Percentiles rank a stretch among this genome's conserved stretches.
phyloP scores from a whole-genome alignment of 257 asterid species.

The Linaria vulgaris region DNA sequence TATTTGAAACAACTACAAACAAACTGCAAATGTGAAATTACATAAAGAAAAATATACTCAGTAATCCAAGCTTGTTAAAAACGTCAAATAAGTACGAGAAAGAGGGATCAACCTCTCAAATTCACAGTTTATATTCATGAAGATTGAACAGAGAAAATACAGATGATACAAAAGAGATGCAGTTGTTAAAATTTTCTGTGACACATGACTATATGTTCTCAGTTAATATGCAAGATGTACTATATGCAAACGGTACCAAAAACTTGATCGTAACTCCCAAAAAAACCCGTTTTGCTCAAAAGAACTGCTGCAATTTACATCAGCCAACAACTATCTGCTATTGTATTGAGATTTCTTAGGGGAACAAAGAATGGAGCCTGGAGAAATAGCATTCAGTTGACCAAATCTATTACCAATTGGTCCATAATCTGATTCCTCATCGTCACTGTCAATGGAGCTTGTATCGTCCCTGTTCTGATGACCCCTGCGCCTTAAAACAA shows the following conservation, averaged over 20 bases:
- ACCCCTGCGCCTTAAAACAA: slow-evolving; percentile 56
- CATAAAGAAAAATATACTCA: too few species aligned
- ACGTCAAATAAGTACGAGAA: too few species aligned
- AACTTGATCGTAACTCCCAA: slow-evolving; percentile 2
- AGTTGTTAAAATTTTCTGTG: not conserved
- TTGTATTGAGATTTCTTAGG: slow-evolving; percentile 51
- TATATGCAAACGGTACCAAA: slow-evolving; percentile 20
- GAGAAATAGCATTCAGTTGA: slow-evolving; percentile 35
- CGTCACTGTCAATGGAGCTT: slow-evolving; percentile 63
- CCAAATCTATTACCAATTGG: slow-evolving; percentile 55
- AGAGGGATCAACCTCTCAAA: too few species aligned
- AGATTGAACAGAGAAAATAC: too few species aligned
- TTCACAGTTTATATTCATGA: too few species aligned
- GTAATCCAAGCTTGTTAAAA: too few species aligned
- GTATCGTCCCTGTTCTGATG: slow-evolving; percentile 60
- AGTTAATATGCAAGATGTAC: not conserved
- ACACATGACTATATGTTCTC: not conserved
- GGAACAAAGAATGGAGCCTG: slow-evolving; percentile 67
- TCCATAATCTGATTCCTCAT: slow-evolving; percentile 60
- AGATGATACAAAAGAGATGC: too few species aligned
- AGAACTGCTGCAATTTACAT: slow-evolving; percentile 42
- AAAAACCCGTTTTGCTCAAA: slow-evolving; percentile 12
- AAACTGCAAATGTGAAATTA: too few species aligned
- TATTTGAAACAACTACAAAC: too few species aligned
- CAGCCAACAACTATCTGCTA: slow-evolving; percentile 25